Base-by-base conservation (phyloP, 805 yeast genomes). In the Kurtzmaniella fragi region DNA sequence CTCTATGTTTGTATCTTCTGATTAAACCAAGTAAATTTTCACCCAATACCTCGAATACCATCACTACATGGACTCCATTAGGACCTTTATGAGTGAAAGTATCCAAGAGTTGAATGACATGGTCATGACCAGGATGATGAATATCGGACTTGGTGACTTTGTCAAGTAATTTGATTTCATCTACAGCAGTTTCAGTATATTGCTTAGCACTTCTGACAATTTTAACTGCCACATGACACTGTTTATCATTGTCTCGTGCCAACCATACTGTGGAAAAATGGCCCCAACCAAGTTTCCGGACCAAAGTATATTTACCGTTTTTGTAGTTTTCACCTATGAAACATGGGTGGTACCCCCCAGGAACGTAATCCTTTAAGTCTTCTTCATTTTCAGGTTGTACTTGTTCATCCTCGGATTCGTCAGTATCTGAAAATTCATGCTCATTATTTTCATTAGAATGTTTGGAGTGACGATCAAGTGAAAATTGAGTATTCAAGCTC, bases 251-350 rank as follows among this genome's bases (percentile, higher is more conserved):
- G 37, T 77, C 77, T 43, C 65, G 73, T 4, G 96, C 98, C 23
- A 86, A 68, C 97, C 96, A 90, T 16, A 87, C 97, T 1, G 96
- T 93, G 20, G 95, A 83, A 57, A 93, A 93, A 62, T 93, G 97
- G 28, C 99, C 99, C 99, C 99, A 93, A 0, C 99, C 99, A 3
- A 93, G 69, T 57, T 93, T 93, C 44, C 98, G 77, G 25, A 86
- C 90, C 35, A 93, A 62, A 1, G 81, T 71, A 58, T 93, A 93
- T 42, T 85, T 77, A 14, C 79, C 78, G 40, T 84, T 70, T 50
- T 87, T 84, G 61, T 83, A 91, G 16, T 63, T 62, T 57, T 95
- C 99, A 5, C 98, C 98, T 36, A 88, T 79, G 47, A 64, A 79
- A 10, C 95, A 93, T 0, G 99, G 96, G 56, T 93, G 99, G 59